phyloP scores from a whole-genome alignment of 2,329 filamentous ascomycete genomes.

The Penicillium sp. region DNA sequence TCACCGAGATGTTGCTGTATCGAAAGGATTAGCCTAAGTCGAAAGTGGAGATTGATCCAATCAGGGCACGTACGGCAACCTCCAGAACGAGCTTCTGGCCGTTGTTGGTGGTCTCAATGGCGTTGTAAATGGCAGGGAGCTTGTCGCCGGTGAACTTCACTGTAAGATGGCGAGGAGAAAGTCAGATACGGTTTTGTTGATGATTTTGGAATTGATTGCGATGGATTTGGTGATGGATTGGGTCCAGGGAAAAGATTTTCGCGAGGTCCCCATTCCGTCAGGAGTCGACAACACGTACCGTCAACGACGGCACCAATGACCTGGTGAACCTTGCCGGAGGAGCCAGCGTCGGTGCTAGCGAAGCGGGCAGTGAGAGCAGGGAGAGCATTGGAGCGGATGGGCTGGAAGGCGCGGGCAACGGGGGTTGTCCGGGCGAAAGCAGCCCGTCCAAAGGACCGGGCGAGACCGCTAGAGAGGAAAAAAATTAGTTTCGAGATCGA shows the following conservation, averaged over 20 bases:
- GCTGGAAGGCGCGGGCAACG: constrained; percentile 58
- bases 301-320: constrained; percentile 99
- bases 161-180: constrained; percentile 46
- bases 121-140: constrained; percentile 97
- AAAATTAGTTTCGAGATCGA: constrained; percentile 34
- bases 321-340: constrained; percentile 69
- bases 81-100: constrained; percentile 94
- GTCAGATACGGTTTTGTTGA: constrained; percentile 32
- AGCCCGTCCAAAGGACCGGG: constrained; percentile 65
- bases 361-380: constrained; percentile 63
- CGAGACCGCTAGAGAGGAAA: constrained; percentile 58
- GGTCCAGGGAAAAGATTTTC: constrained; percentile 48
- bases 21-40: constrained; percentile 24
- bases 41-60: constrained; percentile 21
- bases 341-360: constrained; percentile 60
- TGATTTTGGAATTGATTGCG: constrained; percentile 31
- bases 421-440: constrained; percentile 59
- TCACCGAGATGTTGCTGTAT: constrained; percentile 97
- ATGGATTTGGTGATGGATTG: constrained; percentile 40
- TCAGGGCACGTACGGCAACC: constrained; percentile 74
- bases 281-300: constrained; percentile 62
- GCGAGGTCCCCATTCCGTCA: constrained; percentile 26
- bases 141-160: constrained; percentile 96
- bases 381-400: constrained; percentile 58
- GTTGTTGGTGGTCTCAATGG: constrained; percentile 86